phyloP scores from a whole-genome alignment of 2,329 filamentous ascomycete species.

The Apiospora phragmitis region DNA sequence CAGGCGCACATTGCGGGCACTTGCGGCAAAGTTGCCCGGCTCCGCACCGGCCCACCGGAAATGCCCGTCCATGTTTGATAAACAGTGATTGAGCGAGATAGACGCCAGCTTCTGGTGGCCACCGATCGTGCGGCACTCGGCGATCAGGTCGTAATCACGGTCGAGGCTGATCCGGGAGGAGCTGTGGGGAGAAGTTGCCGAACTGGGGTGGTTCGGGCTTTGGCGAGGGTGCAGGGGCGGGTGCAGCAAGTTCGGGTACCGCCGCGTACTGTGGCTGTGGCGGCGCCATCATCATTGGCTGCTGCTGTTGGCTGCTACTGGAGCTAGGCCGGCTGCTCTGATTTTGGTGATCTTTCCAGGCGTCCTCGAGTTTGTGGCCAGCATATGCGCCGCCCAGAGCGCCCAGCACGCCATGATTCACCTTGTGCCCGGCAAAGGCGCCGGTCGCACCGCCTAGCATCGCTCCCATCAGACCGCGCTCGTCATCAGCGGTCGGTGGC shows the following conservation, averaged over 20 bases:
- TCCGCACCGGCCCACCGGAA: conserved; percentile 16
- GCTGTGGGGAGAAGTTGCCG: conserved; percentile 17
- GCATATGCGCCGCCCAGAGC: conserved; percentile 47
- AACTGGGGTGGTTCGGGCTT: neutral
- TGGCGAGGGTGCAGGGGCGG: neutral
- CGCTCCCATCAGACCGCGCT: conserved; percentile 41
- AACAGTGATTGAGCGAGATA: conserved; percentile 19
- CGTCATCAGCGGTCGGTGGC: neutral
- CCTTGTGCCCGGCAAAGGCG: conserved; percentile 46
- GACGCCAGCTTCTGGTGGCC: conserved; percentile 18
- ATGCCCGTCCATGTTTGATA: conserved; percentile 20
- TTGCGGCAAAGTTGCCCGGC: conserved; percentile 19
- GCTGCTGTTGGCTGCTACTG: neutral
- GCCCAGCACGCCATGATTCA: conserved; percentile 47
- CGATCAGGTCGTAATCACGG: conserved; percentile 19
- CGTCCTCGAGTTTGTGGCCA: conserved; percentile 44
- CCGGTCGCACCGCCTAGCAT: conserved; percentile 46
- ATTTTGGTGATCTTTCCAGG: neutral
- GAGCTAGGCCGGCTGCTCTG: neutral
- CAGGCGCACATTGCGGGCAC: conserved; percentile 18
- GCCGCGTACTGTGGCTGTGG: neutral
- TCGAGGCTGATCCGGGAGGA: conserved; percentile 17
- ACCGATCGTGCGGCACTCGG: conserved; percentile 18
- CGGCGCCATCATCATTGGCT: neutral
- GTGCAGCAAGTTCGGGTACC: neutral